These are phyloP conservation scores for Cladophialophora immunda DNA, from an alignment of 2,329 filamentous ascomycete genomes.

Conservation along the genomic window DNA sequence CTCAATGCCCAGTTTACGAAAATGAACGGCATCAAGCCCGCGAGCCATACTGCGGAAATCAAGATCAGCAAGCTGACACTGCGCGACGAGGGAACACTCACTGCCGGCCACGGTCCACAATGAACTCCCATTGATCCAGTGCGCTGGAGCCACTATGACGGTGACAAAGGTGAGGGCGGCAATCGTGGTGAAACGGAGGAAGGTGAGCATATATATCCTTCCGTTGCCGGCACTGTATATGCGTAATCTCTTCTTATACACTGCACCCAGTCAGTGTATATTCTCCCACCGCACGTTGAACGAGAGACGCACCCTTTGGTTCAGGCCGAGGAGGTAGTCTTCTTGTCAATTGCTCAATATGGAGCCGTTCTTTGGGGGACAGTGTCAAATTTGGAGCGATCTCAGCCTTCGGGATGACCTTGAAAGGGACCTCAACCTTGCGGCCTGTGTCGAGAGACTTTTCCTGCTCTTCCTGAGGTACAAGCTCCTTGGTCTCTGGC, in stretches of 20 bases:
- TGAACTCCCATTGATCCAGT: constrained; percentile 54
- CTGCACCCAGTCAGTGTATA: constrained; percentile 22
- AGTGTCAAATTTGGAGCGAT: constrained; percentile 38
- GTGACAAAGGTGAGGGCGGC: constrained; percentile 73
- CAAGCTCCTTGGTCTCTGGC: constrained; percentile 25
- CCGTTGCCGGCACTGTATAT: constrained; percentile 79
- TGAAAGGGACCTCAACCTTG: constrained; percentile 37
- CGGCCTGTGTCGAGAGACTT: constrained; percentile 33
- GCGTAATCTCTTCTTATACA: constrained; percentile 62
- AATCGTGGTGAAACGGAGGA: constrained; percentile 75
- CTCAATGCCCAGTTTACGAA: constrained; percentile 71
- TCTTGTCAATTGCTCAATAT: constrained; percentile 40
- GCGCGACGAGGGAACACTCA: constrained; percentile 17
- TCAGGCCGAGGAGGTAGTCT: constrained; percentile 31
- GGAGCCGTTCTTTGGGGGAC: constrained; percentile 39
- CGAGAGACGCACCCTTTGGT: constrained; percentile 26
- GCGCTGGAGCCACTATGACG: constrained; percentile 69
- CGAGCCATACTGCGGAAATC: constrained; percentile 32
- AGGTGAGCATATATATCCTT: constrained; percentile 72
- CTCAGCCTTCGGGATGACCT: constrained; percentile 40
- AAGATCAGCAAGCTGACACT: constrained; percentile 10
- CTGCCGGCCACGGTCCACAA: constrained; percentile 33
- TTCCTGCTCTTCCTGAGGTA: constrained; percentile 27
- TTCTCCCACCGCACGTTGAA: not conserved
- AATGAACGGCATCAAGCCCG: constrained; percentile 70